Percentiles rank a stretch among this genome's conserved stretches.
Evolutionary conservation across 2,329 filamentous ascomycete genomes (phyloP).

Genomic region (Didymella glomerata): DNA sequence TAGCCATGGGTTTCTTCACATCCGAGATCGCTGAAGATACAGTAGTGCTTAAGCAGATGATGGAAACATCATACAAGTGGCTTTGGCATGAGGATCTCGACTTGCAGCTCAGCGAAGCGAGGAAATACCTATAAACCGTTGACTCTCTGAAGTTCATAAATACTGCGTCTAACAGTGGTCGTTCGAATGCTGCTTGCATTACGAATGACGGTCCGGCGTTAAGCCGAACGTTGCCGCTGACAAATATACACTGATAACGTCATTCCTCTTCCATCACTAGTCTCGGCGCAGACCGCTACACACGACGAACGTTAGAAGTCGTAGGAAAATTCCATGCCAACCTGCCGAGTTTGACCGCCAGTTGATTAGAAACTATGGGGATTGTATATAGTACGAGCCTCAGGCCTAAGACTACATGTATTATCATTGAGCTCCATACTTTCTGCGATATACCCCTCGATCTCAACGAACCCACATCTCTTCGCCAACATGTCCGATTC

Average conservation of each 20-base stretch:
- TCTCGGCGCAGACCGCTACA: conserved; percentile 12
- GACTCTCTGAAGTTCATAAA: background rate
- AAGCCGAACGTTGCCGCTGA: conserved; percentile 9
- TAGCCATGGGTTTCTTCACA: conserved; percentile 27
- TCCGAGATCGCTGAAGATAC: conserved; percentile 31
- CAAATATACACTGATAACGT: conserved; percentile 15
- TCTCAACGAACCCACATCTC: background rate
- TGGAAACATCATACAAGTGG: conserved; percentile 33
- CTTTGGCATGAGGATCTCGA: conserved; percentile 44
- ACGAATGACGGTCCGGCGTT: background rate
- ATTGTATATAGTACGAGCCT: conserved; percentile 21
- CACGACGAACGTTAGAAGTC: conserved; percentile 12
- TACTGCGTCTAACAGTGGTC: background rate
- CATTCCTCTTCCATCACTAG: conserved; percentile 11
- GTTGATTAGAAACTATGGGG: conserved; percentile 21
- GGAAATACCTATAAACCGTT: conserved; percentile 21
- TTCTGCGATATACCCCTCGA: background rate
- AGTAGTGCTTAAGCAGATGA: conserved; percentile 20
- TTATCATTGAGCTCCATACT: background rate
- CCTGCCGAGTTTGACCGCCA: conserved; percentile 27
- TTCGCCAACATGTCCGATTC: conserved; percentile 36
- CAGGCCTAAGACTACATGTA: background rate
- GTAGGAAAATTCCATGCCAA: conserved; percentile 24
- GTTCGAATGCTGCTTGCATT: background rate
- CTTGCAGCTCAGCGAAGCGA: conserved; percentile 32